Evolutionary conservation across 1,139 yeast species (phyloP), one percentile per base, ranked within the genome.

Genomic region (Debaryomyces coudertii): DNA sequence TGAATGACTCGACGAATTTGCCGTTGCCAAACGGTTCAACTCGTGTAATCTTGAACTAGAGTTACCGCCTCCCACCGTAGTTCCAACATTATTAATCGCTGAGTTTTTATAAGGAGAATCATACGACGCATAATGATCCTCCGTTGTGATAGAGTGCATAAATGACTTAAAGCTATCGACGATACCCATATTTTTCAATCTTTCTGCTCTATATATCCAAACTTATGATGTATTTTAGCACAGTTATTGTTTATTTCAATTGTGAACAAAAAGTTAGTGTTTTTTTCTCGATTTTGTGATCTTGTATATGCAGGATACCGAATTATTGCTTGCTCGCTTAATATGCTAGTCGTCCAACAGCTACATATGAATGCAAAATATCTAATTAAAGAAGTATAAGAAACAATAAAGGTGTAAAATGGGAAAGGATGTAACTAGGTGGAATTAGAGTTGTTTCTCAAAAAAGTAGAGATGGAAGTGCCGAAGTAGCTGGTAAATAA

Each of bases 51-150:
- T 57, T 8, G 74, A 62, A 28, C 57, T 56, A 7, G 69, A 61
- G 24, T 45, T 45, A 30, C 51, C 61, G 7, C 54, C 54, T 12
- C 63, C 62, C 11, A 57, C 58, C n/a, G 52, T 44, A 42, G 49
- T 59, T 15, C 54, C 51, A 28, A 53, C 45, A 36, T 57, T 52
- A 42, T 55, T 57, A 36, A 58, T 56, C 28, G 60, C 56, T 2
- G 68, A 57, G 49, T 66, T 65, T 46, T 62, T 66, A 53, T 72
- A 73, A 3, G 80, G 79, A 43, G 79, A 67, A 53, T 77, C 74
- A 59, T 77, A 81, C 35, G 83, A 73, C 42, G 87, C 87, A 60
- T 82, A 82, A 58, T 82, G 84, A 57, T 82, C 87, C 40, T 76
- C 82, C 20, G 87, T 82, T 35, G 86, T 80, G 46, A 82, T 74